These are phyloP conservation scores for Penicillium sp. DNA, from an alignment of 2,329 filamentous ascomycete genomes.

Conservation along the genomic window DNA sequence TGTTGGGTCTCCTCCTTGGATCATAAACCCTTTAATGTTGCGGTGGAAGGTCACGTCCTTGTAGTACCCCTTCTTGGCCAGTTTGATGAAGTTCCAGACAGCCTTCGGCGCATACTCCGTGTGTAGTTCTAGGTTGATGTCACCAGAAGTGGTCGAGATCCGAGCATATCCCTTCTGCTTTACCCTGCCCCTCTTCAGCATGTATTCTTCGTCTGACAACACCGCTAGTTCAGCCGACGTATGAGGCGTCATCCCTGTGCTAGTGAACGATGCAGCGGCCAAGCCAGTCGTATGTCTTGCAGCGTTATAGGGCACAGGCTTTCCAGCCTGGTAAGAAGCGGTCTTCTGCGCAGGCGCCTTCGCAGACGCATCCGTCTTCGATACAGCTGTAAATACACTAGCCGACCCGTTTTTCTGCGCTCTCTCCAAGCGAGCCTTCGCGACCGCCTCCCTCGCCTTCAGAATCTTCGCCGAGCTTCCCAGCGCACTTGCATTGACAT, in stretches of 20 bases:
- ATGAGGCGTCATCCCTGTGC: slow-evolving; percentile 88
- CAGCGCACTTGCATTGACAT: slow-evolving; percentile 78
- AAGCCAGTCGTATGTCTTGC: slow-evolving; percentile 88
- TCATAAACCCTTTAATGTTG: slow-evolving; percentile 96
- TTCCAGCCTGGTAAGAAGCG: slow-evolving; percentile 34
- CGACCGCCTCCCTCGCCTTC: slow-evolving; percentile 91
- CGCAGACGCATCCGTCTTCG: slow-evolving; percentile 28
- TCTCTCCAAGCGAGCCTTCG: slow-evolving; percentile 79
- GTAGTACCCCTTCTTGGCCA: slow-evolving; percentile 91
- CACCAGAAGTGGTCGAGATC: slow-evolving; percentile 83
- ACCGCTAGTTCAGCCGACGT: slow-evolving; percentile 86
- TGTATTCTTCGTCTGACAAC: slow-evolving; percentile 92
- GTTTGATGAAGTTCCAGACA: slow-evolving; percentile 93
- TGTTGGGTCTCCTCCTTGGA: slow-evolving; percentile 93
- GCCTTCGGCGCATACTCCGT: slow-evolving; percentile 90
- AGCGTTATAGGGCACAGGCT: slow-evolving; percentile 72
- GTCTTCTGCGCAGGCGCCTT: slow-evolving; percentile 28
- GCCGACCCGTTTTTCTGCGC: slow-evolving; percentile 64
- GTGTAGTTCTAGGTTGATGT: slow-evolving; percentile 85
- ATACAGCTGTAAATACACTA: slow-evolving; percentile 33
- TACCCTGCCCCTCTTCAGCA: slow-evolving; percentile 87
- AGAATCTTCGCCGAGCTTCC: slow-evolving; percentile 83
- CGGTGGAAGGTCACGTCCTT: slow-evolving; percentile 83
- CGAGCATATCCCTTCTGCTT: slow-evolving; percentile 90
- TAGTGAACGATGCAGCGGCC: slow-evolving; percentile 93